Evolutionary conservation across 192 early-diverging fungal species (phyloP), one percentile per base, ranked within the genome.

Genomic region (Mortierella alpina): DNA sequence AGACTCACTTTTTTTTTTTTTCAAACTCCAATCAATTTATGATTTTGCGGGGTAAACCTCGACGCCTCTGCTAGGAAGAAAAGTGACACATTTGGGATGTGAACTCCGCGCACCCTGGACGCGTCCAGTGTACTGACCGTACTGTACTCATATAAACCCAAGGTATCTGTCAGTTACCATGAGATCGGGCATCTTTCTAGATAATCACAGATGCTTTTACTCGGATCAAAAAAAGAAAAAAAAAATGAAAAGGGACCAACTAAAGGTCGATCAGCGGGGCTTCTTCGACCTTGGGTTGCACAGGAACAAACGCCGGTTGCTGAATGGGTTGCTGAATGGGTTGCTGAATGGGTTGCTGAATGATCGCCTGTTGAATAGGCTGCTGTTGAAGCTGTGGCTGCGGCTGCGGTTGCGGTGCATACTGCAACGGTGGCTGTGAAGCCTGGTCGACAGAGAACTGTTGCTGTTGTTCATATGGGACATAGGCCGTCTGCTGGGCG

Each of bases 201-300:
- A 31, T 31, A 31, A 31, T 31, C 31, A 31, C 31, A 23, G 22
- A 22, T 4, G 20, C 49, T 50, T 22, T 65, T 53, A 39, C 17
- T 53, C 22, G n/a, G 8, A 56, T 22, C 54, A 56, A 20, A 48
- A 68, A 68, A 50, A 59, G 59, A 68, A 57, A 68, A 57, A 67
- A 56, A 56, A 31, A n/a, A 22, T 58, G 51, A 40, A 7, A 13
- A 49, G 22, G 45, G 18, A 31, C 46, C 41, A 40, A 13, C 49
- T 59, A 76, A 11, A 76, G 47, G 18, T 76, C 75, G 14, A 78
- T 78, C 63, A 78, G 61, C 0, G 68, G 75, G 13, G 75, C 68
- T 49, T 78, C 75, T 18, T 69, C 75, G 20, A 66, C 63, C 31
- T 61, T 56, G 17, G 75, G 75, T 23, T 63, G 68, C 1, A 66